Evolutionary conservation across 1,284 basidiomycete species (phyloP), one percentile per base, ranked within the genome.

Genomic region (Inonotus obliquus): DNA sequence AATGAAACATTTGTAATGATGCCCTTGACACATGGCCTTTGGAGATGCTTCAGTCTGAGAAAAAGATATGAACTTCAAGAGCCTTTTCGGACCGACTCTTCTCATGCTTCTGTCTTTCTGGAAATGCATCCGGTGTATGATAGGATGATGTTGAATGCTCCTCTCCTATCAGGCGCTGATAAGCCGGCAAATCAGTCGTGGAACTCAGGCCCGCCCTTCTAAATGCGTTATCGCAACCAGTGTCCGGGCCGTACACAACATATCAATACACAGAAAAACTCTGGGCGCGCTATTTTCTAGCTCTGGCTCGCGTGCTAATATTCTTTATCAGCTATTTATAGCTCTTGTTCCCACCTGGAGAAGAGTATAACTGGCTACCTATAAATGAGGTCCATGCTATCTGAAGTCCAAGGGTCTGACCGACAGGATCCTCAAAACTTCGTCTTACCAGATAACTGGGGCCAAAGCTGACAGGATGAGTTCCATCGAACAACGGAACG

Each of bases 241-340:
- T 17, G 27, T 35, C 51, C 51, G 51, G 51, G 17, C 51, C 51
- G 51, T 17, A 19, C 14, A 25, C n/a, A 49, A 29, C 25, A 23
- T 29, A 32, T 32, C 32, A 14, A 17, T 21, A n/a, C 19, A 2
- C 2, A 9, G 21, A 38, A 38, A 44, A 39, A 39, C n/a, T 54
- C 53, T 51, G 14, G 51, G 51, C 27, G 51, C 29, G 6, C 25
- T 23, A 13, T 49, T 45, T 19, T 23, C 44, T 57, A 45, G 14
- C 47, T 32, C 55, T 29, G n/a, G 51, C 11, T 41, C 51, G 54
- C 54, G 59, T 38, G 53, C 29, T 23, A n/a, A 19, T 21, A 23
- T 4, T 14, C 32, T 53, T 54, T 55, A 54, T 60, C 51, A 52
- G 13, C 48, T 55, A 59, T 49, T 49, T 58, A 27, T 58, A 58